Evolutionary conservation across 495 filamentous ascomycete species (phyloP).

Genomic region (Cryomyces minteri): DNA sequence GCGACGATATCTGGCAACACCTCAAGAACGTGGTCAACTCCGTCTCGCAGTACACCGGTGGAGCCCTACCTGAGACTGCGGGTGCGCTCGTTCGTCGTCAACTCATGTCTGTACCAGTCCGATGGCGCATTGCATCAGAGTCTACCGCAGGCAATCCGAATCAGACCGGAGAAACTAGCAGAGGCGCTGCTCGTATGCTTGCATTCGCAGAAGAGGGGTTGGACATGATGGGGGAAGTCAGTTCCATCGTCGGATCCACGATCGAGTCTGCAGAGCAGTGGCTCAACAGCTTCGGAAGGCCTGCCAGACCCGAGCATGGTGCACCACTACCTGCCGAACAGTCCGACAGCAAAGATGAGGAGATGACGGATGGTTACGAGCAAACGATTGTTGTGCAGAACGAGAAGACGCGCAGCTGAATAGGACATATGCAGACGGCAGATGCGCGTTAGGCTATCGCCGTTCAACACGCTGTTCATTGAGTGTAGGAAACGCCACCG

Average conservation of each 20-base stretch:
- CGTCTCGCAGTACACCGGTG: conserved; percentile 69
- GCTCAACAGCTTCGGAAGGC: conserved; percentile 52
- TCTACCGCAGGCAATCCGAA: conserved; percentile 29
- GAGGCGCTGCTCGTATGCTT: conserved; percentile 48
- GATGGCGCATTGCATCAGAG: conserved; percentile 39
- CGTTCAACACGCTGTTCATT: too few species aligned
- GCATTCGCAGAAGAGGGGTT: conserved; percentile 74
- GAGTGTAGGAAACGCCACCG: too few species aligned
- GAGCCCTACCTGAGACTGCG: conserved; percentile 71
- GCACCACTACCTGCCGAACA: too few species aligned
- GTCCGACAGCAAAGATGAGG: too few species aligned
- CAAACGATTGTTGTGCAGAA: too few species aligned
- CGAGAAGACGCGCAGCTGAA: too few species aligned
- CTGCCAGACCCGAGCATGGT: too few species aligned
- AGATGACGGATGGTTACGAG: too few species aligned
- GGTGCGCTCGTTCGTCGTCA: conserved; percentile 57
- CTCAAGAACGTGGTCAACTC: conserved; percentile 58
- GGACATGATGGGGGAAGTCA: conserved; percentile 78
- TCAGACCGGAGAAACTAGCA: conserved; percentile 17
- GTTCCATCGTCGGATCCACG: conserved; percentile 62
- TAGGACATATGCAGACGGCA: too few species aligned
- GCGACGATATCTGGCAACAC: conserved; percentile 54
- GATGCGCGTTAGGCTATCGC: too few species aligned
- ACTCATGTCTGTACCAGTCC: conserved; percentile 56
- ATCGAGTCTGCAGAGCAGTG: conserved; percentile 74